These are phyloP conservation scores for Fusarium nanum DNA, from an alignment of 2,329 filamentous ascomycete genomes.

Conservation along the genomic window DNA sequence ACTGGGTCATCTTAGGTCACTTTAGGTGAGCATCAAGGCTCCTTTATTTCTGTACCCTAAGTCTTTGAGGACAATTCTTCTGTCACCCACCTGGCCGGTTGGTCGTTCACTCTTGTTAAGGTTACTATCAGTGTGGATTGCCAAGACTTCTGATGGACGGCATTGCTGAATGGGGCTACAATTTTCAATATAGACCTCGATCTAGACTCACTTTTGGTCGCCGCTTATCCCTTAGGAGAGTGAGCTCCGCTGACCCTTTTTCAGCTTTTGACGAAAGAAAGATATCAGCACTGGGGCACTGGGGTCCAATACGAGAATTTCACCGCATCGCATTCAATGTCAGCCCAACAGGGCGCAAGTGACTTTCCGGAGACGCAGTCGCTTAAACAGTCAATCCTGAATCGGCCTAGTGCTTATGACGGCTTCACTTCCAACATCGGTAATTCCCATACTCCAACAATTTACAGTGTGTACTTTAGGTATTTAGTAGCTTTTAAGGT, in stretches of 20 bases:
- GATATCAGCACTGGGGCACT: neutral
- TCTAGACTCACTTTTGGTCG: neutral
- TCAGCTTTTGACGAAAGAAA: neutral
- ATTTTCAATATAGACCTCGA: neutral
- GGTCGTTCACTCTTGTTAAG: fast-evolving
- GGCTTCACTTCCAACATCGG: neutral
- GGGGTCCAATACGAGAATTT: neutral
- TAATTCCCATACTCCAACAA: too few species aligned
- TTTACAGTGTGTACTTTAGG: too few species aligned
- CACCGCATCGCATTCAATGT: neutral
- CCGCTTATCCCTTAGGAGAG: too few species aligned
- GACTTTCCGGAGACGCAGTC: neutral
- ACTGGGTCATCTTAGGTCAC: fast-evolving
- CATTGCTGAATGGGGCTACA: neutral
- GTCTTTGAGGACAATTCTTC: too few species aligned
- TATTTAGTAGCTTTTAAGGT: too few species aligned
- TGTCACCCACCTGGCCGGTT: neutral
- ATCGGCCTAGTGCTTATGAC: neutral
- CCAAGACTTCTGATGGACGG: neutral
- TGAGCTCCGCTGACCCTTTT: neutral
- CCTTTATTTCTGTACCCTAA: too few species aligned
- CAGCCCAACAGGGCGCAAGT: neutral
- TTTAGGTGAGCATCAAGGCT: too few species aligned
- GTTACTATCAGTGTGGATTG: neutral
- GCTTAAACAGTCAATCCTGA: fast-evolving